Evolutionary conservation across 164 flowering plant genomes (phyloP).

Genomic region (Akebia trifoliata): DNA sequence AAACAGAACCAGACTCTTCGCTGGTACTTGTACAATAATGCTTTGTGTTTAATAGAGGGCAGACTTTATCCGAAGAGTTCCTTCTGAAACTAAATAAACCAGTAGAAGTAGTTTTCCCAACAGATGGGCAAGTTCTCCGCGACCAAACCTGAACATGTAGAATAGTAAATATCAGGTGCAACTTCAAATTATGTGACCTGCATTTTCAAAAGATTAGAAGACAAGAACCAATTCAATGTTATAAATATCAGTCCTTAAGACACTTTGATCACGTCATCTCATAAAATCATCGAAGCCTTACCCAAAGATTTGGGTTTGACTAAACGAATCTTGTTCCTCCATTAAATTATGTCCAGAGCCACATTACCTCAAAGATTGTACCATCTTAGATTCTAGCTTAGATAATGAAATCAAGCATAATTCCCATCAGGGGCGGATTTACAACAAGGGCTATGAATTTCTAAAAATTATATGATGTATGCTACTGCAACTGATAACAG

Average conservation of each 20-base stretch:
- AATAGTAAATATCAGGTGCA: constrained; percentile 4
- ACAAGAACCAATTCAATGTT: background rate
- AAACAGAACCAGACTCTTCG: constrained; percentile 30
- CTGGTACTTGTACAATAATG: constrained; percentile 31
- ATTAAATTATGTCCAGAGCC: too few relatives aligned
- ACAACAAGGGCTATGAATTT: too few relatives aligned
- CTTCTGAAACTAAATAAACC: constrained; percentile 31
- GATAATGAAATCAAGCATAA: too few relatives aligned
- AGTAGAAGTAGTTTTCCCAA: constrained; percentile 36
- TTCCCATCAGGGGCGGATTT: too few relatives aligned
- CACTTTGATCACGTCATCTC: too few relatives aligned
- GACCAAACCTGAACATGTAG: constrained; percentile 48
- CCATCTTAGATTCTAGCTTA: too few relatives aligned
- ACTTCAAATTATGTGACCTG: background rate
- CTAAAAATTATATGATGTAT: too few relatives aligned
- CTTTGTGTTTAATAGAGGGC: constrained; percentile 26
- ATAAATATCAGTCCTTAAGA: background rate
- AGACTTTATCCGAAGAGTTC: constrained; percentile 25
- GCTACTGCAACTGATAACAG: too few relatives aligned
- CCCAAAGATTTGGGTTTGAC: too few relatives aligned
- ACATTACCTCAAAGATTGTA: too few relatives aligned
- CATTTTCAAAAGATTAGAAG: background rate
- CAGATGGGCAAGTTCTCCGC: constrained; percentile 38
- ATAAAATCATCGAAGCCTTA: too few relatives aligned
- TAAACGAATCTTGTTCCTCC: too few relatives aligned